Base-by-base conservation (phyloP, 2,329 filamentous ascomycete species). In the Cladophialophora exuberans region DNA sequence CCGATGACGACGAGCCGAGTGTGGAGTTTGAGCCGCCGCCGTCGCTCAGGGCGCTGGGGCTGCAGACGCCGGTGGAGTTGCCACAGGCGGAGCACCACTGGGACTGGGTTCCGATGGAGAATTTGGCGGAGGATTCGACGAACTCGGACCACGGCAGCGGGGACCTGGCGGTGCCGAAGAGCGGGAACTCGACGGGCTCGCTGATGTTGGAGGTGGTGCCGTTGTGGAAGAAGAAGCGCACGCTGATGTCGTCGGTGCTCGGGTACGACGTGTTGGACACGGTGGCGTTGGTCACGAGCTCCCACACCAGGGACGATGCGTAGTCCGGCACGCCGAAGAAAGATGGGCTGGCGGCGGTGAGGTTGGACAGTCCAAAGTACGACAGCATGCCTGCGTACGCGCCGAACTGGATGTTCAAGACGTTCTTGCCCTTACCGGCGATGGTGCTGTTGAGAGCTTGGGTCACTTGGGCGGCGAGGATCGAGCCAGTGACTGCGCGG, bases 251-350 rank as follows among this genome's bases (percentile, higher is more conserved):
- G 0, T 76, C 71, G 13, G 65, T 58, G 3, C 69, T 62, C 2
- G 78, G 79, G 64, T 80, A 79, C 2, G 66, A 64, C 0, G 69
- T 66, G 33, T 28, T 64, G 3, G 66, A 66, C 9, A 61, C 60
- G 2, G 64, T 60, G 10, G 62, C 62, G 57, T 82, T 78, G 35
- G 83, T 85, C 64, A 84, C 80, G 18, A 80, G 80, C 76, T 96
- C 92, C 69, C 95, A 92, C 4, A 79, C 79, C 82, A 96, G 90
- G 61, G 84, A 84, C 2, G 86, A 87, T 4, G 90, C 90, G 66
- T 96, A 96, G 73, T 91, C 86, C n/a, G 87, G 84, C 10, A 96
- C 76, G 51, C 88, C 88, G 56, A 76, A 84, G 76, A 96, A 96
- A 69, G 88, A 75, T 1, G 73, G 63, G 55, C 78, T 82, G 1